A percentile compares a stretch with the other conserved stretches of the same genome.
Evolutionary conservation across 306 rosid species (phyloP).

Genomic region (Spatholobus suberectus): DNA sequence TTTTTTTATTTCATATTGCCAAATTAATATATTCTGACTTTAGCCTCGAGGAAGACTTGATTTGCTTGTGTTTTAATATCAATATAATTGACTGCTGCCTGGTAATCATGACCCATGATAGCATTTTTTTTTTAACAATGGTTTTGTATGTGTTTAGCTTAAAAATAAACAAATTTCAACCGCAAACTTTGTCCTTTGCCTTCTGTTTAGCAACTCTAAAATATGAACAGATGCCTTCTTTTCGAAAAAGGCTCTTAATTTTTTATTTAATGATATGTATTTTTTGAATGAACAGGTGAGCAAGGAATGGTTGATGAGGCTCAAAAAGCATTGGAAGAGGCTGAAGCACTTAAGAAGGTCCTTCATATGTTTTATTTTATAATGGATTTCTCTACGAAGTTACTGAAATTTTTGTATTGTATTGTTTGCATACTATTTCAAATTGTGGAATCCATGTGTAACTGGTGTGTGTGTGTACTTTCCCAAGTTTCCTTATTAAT

Average conservation of each 20-base stretch:
- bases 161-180: neutral
- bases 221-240: neutral
- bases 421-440: neutral
- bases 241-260: neutral
- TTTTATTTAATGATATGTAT: conserved; percentile 19
- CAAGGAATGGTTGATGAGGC: conserved; percentile 99
- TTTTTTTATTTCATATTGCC: neutral
- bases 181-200: neutral
- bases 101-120: neutral
- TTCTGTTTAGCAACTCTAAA: conserved; percentile 24
- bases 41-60: neutral
- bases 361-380: conserved; percentile 33
- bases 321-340: conserved; percentile 98
- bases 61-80: conserved; percentile 5
- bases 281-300: conserved; percentile 77
- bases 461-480: neutral
- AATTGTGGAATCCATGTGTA: neutral
- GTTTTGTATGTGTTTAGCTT: neutral
- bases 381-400: conserved; percentile 21
- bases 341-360: conserved; percentile 99
- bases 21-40: neutral
- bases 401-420: conserved; percentile 1
- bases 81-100: conserved; percentile 16
- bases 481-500: neutral
- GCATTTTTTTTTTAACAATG: neutral